Base-by-base conservation (phyloP, 306 rosid species). In the Inga leiocalycina region DNA sequence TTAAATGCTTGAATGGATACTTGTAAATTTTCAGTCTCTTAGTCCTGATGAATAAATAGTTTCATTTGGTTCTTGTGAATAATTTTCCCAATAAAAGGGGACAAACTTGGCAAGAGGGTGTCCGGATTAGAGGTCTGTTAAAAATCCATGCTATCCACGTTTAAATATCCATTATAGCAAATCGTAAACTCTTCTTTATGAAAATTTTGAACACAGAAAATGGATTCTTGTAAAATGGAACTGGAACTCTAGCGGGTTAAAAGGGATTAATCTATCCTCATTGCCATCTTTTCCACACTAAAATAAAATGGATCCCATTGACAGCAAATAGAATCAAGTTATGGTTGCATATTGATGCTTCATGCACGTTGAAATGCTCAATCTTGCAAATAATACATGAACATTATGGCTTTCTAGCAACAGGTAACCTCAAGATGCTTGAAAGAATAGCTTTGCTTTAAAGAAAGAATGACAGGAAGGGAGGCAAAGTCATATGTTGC, bases 381-480 rank as follows among this genome's bases (percentile, higher is more conserved):
- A 27, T 41, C 75, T 10, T 20, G 75, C 34, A 39, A 20, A 70
- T 70, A 43, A 6, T 3, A 24, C 32, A 41, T 3, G 35, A 11
- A n/a, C 32, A 12, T 11, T 70, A n/a, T 71, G 35, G 52, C 0
- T n/a, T 71, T 44, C 24, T 43, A 22, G 75, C 75, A 71, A 41
- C 51, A 20, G 44, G 19, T 22, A 43, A 71, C 75, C 44, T 20
- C 54, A 71, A n/a, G 75, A 17, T 52, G 51, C 64, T 82, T 68
- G 22, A 75, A 66, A 44, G 75, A 44, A n/a, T 20, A 71, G 10
- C 54, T 43, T 71, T 44, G 15, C 19, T 71, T 41, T 43, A n/a
- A 52, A 67, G 39, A 20, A 44, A 19, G 8, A 81, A 65, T 20
- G 56, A 37, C 56, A 74, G 74, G n/a, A 6, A 56, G 54, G 56